Base-by-base conservation (phyloP, 148 eudicot genomes). In the Fagopyrum esculentum region DNA sequence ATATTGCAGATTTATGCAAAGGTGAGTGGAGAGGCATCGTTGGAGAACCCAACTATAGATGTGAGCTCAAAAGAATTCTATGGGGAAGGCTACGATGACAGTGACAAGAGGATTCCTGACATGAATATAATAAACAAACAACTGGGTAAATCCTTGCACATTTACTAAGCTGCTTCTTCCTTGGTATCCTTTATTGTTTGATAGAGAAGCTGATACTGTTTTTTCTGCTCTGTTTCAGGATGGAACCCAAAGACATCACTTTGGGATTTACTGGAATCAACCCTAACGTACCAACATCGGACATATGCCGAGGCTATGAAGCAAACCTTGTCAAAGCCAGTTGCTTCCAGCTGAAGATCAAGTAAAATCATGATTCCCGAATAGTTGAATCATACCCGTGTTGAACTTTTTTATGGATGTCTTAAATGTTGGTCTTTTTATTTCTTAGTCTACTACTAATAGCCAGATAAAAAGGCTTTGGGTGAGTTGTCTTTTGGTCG, bases 21-120 rank as follows among this genome's bases (percentile, higher is more conserved):
- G 89, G 97, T 94, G 63, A 94, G 91, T 49, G 93, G 93, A 56
- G 98, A 91, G 75, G 78, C 91, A 68, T 66, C 86, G 60, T 44
- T 93, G 69, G 97, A 91, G 56, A 77, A 82, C 2, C 97, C 98
- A 66, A 93, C 98, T 69, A 66, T 93, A 61, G 98, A 93, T 82
- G 82, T 93, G 35, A 91, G 93, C 91, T 93, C 98, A 57, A 85
- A 93, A 83, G 98, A 88, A 79, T 93, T 93, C 61, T 93, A 93
- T 59, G 97, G 98, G 51, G 97, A 85, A 80, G 98, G 98, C 40
- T 94, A 94, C 45, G 98, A 94, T 47, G 98, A 94, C 84, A 94
- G 98, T 80, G 98, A 94, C 87, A 91, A 94, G 85, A 87, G 98
- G 78, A 94, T 94, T 79, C 98, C 98, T 6, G 97, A 94, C 85